These are phyloP conservation scores for Allium sativum DNA, from an alignment of 106 monocot genomes.

Conservation along the genomic window DNA sequence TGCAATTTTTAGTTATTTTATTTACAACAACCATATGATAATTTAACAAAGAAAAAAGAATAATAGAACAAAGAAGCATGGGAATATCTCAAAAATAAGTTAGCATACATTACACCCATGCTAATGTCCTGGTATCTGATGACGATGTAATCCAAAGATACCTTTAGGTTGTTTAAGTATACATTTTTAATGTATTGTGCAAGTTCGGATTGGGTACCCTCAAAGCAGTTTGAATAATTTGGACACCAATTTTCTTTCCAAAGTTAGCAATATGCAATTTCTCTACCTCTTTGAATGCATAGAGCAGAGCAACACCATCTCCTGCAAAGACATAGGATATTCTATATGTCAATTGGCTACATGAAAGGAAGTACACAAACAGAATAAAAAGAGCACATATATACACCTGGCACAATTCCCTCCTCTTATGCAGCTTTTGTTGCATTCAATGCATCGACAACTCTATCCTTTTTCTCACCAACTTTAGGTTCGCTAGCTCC, in stretches of 20 bases:
- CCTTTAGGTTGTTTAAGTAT: no score
- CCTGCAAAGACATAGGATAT: conserved; percentile 13
- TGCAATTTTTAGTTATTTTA: no score
- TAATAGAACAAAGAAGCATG: background rate
- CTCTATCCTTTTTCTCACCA: conserved; percentile 68
- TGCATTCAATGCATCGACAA: conserved; percentile 65
- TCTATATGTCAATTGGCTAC: no score
- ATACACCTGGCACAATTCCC: conserved; percentile 62
- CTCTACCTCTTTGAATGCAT: conserved; percentile 51
- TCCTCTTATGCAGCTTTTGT: conserved; percentile 74
- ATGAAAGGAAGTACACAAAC: no score
- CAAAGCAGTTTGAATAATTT: conserved; percentile 66
- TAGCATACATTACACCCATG: no score
- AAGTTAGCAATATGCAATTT: conserved; percentile 63
- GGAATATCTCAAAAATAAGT: background rate
- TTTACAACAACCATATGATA: no score
- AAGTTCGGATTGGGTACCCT: conserved; percentile 22
- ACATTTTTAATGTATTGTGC: background rate
- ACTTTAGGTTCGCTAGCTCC: conserved; percentile 78
- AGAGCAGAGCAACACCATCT: conserved; percentile 61
- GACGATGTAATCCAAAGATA: no score
- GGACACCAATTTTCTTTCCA: conserved; percentile 72
- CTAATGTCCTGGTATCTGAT: no score
- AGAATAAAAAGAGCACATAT: background rate
- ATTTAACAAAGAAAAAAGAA: no score